Conservation (phyloP, 176 grass and related monocot genomes). For the Aegilops bicornis region DNA sequence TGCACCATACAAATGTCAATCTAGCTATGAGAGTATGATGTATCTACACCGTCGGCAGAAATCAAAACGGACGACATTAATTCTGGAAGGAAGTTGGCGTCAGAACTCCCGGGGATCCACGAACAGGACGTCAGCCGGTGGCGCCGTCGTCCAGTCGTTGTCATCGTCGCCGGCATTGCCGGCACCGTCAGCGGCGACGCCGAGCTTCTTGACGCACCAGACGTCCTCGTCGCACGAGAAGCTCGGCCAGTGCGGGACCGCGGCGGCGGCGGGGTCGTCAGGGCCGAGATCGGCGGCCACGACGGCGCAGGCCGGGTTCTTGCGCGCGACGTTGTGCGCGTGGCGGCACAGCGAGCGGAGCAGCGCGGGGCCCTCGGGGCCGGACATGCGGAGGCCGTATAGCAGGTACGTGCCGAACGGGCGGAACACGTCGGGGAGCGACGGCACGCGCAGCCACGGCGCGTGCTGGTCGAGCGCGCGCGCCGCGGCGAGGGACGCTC, state of each 20-base stretch:
- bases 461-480: constrained; percentile 49
- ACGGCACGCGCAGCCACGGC: constrained; percentile 64
- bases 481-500: constrained; percentile 47
- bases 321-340: constrained; percentile 63
- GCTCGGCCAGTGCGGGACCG: constrained; percentile 52
- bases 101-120: constrained; percentile 80
- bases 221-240: constrained; percentile 73
- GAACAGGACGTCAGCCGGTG: constrained; percentile 45
- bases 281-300: constrained; percentile 56
- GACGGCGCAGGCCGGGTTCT: constrained; percentile 51
- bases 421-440: constrained; percentile 61
- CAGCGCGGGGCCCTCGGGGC: constrained; percentile 42
- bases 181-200: too few relatives aligned
- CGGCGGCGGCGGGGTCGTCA: constrained; percentile 40
- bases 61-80: constrained; percentile 4
- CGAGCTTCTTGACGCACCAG: constrained; percentile 66
- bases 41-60: constrained; percentile 34
- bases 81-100: background rate
- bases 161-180: constrained; percentile 6
- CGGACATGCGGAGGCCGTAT: constrained; percentile 69
- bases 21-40: constrained; percentile 19
- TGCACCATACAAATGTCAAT: constrained; percentile 14
- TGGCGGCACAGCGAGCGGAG: constrained; percentile 49
- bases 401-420: constrained; percentile 72
- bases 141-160: constrained; percentile 42